Evolutionary conservation across 176 grass and related monocot species (phyloP).

Genomic region (Carex littledalei): DNA sequence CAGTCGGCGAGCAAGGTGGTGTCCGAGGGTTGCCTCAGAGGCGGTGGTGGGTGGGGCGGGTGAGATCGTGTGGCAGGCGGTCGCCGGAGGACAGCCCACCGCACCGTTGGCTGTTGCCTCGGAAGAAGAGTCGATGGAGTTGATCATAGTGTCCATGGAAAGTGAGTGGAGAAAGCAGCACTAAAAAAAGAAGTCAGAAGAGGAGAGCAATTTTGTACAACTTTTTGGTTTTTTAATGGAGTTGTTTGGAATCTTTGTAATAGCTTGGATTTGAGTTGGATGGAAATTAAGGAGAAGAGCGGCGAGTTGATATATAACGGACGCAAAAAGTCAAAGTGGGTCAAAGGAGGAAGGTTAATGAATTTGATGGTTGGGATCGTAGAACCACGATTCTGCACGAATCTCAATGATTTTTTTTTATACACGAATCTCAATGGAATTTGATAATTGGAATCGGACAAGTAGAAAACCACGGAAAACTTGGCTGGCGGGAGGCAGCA

Average conservation of each 20-base stretch:
- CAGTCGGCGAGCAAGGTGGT: slow-evolving; percentile 42
- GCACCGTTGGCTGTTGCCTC: slow-evolving; percentile 15
- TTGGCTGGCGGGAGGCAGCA: fast-evolving
- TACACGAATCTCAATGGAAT: too few species aligned
- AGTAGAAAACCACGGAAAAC: too few species aligned
- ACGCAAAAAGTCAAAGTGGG: background rate
- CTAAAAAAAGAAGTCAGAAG: background rate
- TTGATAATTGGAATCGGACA: too few species aligned
- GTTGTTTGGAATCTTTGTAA: too few species aligned
- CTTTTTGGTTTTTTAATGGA: background rate
- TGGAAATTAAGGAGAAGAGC: background rate
- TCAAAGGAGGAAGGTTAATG: too few species aligned
- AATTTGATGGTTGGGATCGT: too few species aligned
- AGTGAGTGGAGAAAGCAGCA: background rate
- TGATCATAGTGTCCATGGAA: slow-evolving; percentile 32
- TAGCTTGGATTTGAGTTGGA: background rate
- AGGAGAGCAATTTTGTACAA: background rate
- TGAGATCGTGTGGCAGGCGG: background rate
- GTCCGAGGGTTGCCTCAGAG: slow-evolving; percentile 26
- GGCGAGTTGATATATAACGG: background rate
- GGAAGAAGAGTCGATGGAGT: slow-evolving; percentile 25
- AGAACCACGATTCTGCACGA: too few species aligned
- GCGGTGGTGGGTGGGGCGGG: background rate
- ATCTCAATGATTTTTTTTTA: too few species aligned
- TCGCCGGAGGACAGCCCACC: slow-evolving; percentile 22